Evolutionary conservation across 2,329 filamentous ascomycete species (phyloP), one percentile per base, ranked within the genome.

Genomic region (Colletotrichum karsti): DNA sequence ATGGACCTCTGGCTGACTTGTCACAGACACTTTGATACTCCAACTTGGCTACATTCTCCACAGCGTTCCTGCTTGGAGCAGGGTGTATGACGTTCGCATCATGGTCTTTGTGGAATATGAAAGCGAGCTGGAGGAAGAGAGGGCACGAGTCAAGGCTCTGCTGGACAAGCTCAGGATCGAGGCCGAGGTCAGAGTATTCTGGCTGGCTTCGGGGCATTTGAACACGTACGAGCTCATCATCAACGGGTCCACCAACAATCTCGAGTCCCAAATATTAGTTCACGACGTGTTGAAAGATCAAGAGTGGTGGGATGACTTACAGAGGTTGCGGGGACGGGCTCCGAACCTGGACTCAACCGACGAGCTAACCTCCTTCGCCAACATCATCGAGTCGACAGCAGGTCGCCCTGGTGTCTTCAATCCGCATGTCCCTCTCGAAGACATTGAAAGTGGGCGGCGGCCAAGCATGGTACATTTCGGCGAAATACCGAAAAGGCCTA

Each of bases 61-160:
- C 70, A 96, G 92, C 1, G 93, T 96, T 0, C 91, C 91, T 3
- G 89, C 91, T 1, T 97, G 93, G 93, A 93, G 92, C 73, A 89
- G 88, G 58, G 87, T 85, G 0, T 96, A 93, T 76, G 86, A 83
- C 42, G 80, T 97, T 7, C 90, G 94, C 41, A 92, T 97, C 4
- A 88, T 92, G 60, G 93, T 97, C 0, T 97, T 97, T 77, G 94
- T 97, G 20, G 94, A 97, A 75, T 97, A 97, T 72, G 93, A 96
- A 76, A 89, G 85, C 26, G 94, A 97, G 72, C 91, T 97, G 1
- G 88, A 92, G 41, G 92, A 97, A 77, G 94, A 97, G 77, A 84
- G 88, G 37, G 87, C 86, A 2, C 85, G 93, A 63, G 91, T 97
- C 15, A 88, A 88, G 67, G 88, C 91, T 1, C 83, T 97, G 2